Evolutionary conservation across 1,139 yeast genomes (phyloP), one percentile per base, ranked within the genome.

Genomic region (Starmera stellimalicola): DNA sequence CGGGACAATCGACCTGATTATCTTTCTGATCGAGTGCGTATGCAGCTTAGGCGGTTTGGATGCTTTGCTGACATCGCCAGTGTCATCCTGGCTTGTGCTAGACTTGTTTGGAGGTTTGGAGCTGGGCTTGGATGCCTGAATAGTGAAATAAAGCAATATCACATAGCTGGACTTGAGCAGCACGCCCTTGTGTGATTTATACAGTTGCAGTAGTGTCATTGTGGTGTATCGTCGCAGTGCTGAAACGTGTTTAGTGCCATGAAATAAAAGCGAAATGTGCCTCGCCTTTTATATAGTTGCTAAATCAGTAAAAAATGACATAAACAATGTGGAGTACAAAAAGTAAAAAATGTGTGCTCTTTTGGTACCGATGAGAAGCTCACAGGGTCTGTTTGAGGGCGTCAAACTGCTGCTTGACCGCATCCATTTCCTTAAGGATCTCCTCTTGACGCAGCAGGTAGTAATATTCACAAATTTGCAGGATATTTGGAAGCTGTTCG

Each of bases 131-230:
- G 32, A 18, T 6, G 22, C 51, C 20, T 48, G 50, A 35, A 53
- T 47, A 10, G 51, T 41, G 37, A 52, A 33, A 12, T 52, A 24
- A 9, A 69, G 55, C 27, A 69, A 56, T 23, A 69, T 52, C 31
- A 68, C 58, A 44, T 70, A 73, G 2, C 73, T 67, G 3, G 71
- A 57, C 41, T 71, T 65, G 33, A 73, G 55, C 7, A 76, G 60
- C 20, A 65, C 47, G 20, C 70, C 63, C 43, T 76, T 55, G 50
- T 70, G 70, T 57, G 4, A 65, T 57, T 9, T 55, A 46, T 43
- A 26, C 14, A 22, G 25, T 22, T 22, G 25, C 6, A 22, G 25
- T 2, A 22, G 25, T 22, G 25, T 7, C 25, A 22, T 22, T 22
- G 11, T 22, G 23, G 23, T 20, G 23, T 20, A 10, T 22, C 12